Percentiles rank a stretch among this genome's conserved stretches.
These are phyloP conservation scores for Biscutella laevigata DNA, from an alignment of 441 rosid genomes.

Conservation along the genomic window DNA sequence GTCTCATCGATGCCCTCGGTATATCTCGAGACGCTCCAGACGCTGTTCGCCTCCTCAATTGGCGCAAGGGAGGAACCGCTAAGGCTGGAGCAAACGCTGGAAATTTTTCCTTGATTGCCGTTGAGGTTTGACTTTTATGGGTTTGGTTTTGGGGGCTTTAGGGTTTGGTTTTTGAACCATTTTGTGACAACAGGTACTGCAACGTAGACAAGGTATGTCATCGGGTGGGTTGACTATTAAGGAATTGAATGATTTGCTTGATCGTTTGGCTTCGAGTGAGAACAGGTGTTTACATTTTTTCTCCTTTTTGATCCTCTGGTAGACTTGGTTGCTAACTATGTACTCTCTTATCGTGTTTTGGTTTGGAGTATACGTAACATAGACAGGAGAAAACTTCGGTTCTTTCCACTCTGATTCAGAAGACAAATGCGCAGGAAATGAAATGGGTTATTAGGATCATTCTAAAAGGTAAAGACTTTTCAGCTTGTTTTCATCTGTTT, in stretches of 20 bases:
- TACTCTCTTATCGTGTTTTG: neutral
- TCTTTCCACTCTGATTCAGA: constrained; percentile 68
- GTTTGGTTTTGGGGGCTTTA: neutral
- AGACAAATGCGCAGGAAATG: constrained; percentile 95
- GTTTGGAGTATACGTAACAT: neutral
- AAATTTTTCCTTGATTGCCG: constrained; percentile 69
- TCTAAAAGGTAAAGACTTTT: constrained; percentile 53
- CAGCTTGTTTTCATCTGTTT: neutral
- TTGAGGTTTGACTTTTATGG: constrained; percentile 38
- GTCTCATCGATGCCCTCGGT: constrained; percentile 77
- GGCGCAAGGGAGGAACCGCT: constrained; percentile 83
- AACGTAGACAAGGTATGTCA: constrained; percentile 73
- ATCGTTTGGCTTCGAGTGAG: constrained; percentile 67
- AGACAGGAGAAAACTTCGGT: constrained; percentile 64
- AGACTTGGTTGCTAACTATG: too few relatives aligned
- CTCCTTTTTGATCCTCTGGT: too few relatives aligned
- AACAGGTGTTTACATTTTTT: too few relatives aligned
- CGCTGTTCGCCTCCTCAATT: constrained; percentile 77
- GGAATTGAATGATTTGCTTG: constrained; percentile 74
- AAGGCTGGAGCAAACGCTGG: constrained; percentile 75
- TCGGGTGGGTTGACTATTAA: constrained; percentile 67
- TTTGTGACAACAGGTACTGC: constrained; percentile 43
- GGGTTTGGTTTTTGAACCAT: neutral
- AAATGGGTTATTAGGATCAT: constrained; percentile 91
- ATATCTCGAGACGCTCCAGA: constrained; percentile 79